These are phyloP conservation scores for Cercospora sp. DNA, from an alignment of 2,329 filamentous ascomycete genomes.

Conservation along the genomic window DNA sequence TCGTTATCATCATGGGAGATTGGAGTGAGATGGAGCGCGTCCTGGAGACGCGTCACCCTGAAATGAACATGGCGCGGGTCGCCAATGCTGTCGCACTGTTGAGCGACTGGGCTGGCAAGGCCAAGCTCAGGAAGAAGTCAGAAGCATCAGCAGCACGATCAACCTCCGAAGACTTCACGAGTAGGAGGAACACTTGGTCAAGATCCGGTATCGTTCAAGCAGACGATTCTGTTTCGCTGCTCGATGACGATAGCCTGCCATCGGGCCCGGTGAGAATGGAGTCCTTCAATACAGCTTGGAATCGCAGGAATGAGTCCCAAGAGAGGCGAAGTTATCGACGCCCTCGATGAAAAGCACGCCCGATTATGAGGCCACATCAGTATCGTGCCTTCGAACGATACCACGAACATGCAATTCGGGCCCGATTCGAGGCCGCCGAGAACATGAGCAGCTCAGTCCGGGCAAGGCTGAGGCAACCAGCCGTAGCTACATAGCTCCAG, in stretches of 20 bases:
- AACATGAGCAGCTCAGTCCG: neutral
- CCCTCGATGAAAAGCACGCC: neutral
- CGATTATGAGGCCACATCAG: neutral
- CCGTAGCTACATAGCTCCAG: neutral
- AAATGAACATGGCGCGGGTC: conserved; percentile 3
- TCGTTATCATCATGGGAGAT: conserved; percentile 1
- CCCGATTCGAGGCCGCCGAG: neutral
- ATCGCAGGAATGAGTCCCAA: neutral
- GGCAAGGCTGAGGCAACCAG: neutral
- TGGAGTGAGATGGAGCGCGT: conserved; percentile 5
- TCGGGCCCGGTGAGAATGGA: neutral
- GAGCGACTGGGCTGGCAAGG: conserved; percentile 1
- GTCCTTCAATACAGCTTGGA: conserved; percentile 1
- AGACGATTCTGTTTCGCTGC: neutral
- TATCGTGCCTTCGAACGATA: neutral
- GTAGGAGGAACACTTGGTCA: conserved; percentile 3
- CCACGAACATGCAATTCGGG: neutral
- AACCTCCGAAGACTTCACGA: neutral
- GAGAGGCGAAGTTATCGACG: neutral
- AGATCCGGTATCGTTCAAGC: neutral
- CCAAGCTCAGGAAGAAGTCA: neutral
- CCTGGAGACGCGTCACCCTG: conserved; percentile 11
- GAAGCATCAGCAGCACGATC: neutral
- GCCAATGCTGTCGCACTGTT: neutral
- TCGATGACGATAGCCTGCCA: neutral